Conservation (phyloP, 768 basidiomycete species). For the Leccinum longicurvipes region DNA sequence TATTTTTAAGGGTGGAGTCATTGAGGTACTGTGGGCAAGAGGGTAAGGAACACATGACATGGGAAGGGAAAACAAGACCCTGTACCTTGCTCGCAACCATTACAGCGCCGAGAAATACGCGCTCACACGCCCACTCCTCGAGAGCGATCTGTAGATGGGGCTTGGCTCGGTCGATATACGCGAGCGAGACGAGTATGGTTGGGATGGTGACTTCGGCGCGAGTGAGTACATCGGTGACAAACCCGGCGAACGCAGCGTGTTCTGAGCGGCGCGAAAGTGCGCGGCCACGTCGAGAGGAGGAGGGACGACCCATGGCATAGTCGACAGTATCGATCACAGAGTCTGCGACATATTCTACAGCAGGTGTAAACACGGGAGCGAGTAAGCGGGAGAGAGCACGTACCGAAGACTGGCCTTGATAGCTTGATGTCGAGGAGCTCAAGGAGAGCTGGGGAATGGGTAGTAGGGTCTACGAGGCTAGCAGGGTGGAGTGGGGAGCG, state of each 20-base stretch:
- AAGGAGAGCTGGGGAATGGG: slow-evolving; percentile 63
- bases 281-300: slow-evolving; percentile 52
- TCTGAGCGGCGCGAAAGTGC: slow-evolving; percentile 45
- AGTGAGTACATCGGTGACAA: slow-evolving; percentile 63
- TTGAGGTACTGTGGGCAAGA: slow-evolving; percentile 61
- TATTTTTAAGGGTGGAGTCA: slow-evolving; percentile 87
- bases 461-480: slow-evolving; percentile 58
- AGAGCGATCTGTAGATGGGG: slow-evolving; percentile 78
- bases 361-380: not conserved
- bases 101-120: slow-evolving; percentile 88
- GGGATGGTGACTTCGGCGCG: slow-evolving; percentile 73
- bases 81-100: slow-evolving; percentile 82
- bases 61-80: slow-evolving; percentile 17
- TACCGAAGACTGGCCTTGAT: slow-evolving; percentile 60
- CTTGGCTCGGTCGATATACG: slow-evolving; percentile 74
- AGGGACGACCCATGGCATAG: slow-evolving; percentile 68
- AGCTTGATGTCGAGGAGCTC: slow-evolving; percentile 68
- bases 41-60: slow-evolving; percentile 5
- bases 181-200: slow-evolving; percentile 65
- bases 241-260: slow-evolving; percentile 57
- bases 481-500: slow-evolving; percentile 42
- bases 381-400: slow-evolving; percentile 24
- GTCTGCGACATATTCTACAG: slow-evolving; percentile 68
- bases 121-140: slow-evolving; percentile 84
- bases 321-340: slow-evolving; percentile 69